Evolutionary conservation across 1,284 basidiomycete genomes (phyloP).

Genomic region (Meripilus lineatus): DNA sequence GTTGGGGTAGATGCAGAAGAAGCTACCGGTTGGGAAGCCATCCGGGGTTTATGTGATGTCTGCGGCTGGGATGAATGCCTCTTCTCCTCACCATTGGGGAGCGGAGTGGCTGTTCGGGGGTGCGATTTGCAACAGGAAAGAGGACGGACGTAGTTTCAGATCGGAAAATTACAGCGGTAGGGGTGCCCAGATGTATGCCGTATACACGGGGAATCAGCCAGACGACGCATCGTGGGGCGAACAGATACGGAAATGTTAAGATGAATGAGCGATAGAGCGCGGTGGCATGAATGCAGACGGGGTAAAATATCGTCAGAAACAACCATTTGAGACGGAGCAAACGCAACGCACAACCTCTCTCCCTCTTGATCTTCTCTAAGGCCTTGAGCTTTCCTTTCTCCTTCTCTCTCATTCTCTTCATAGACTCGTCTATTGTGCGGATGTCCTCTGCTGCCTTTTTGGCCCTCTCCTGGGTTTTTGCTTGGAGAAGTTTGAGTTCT

Average conservation of each 20-base stretch:
- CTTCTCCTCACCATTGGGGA: slow-evolving; percentile 43
- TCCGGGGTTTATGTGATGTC: slow-evolving; percentile 31
- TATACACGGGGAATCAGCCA: too few species aligned
- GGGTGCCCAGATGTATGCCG: too few species aligned
- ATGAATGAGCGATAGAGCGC: not conserved
- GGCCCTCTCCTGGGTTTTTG: slow-evolving; percentile 51
- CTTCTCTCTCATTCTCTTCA: slow-evolving; percentile 67
- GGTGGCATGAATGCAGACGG: slow-evolving; percentile 7
- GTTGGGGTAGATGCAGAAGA: slow-evolving; percentile 27
- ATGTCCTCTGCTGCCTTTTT: slow-evolving; percentile 70
- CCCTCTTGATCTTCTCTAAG: slow-evolving; percentile 61
- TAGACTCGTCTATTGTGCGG: slow-evolving; percentile 60
- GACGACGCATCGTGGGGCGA: slow-evolving; percentile 1
- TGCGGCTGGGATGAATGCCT: slow-evolving; percentile 29
- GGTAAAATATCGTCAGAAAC: slow-evolving; percentile 1
- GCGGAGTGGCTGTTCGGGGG: slow-evolving; percentile 41
- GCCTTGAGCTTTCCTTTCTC: slow-evolving; percentile 72
- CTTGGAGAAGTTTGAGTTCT: slow-evolving; percentile 53
- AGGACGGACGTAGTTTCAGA: too few species aligned
- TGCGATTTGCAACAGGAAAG: too few species aligned
- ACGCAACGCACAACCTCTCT: slow-evolving; percentile 61
- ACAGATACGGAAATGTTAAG: not conserved
- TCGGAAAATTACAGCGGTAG: too few species aligned
- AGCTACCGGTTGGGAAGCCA: slow-evolving; percentile 32
- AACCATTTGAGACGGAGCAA: slow-evolving; percentile 6